Conservation (phyloP, 139 green algal species). For the Spirogloea muscicola region DNA sequence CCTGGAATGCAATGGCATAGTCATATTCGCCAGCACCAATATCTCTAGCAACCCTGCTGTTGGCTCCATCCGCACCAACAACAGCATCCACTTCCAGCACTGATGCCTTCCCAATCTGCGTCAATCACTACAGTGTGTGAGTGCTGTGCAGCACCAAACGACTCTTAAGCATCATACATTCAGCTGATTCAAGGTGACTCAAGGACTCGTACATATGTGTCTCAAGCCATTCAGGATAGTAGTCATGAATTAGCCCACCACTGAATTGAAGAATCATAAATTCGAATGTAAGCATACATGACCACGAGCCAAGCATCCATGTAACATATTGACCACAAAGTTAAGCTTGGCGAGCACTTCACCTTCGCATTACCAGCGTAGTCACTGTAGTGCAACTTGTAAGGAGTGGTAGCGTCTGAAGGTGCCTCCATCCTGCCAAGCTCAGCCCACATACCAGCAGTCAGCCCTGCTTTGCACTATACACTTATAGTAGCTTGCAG, state of each 20-base stretch:
- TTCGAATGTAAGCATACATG: neutral
- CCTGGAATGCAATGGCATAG: constrained; percentile 97
- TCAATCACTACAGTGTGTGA: too few relatives aligned
- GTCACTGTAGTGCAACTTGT: constrained; percentile 82
- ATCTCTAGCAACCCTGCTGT: constrained; percentile 94
- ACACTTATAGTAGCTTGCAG: too few relatives aligned
- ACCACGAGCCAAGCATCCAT: too few relatives aligned
- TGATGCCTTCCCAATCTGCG: constrained; percentile 72
- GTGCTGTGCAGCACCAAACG: too few relatives aligned
- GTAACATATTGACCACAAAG: constrained; percentile 4
- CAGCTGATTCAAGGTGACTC: too few relatives aligned
- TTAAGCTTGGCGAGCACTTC: neutral
- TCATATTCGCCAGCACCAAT: constrained; percentile 98
- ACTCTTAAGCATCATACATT: too few relatives aligned
- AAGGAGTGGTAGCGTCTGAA: constrained; percentile 64
- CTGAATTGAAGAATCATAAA: neutral
- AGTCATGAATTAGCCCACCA: too few relatives aligned
- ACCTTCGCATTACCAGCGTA: constrained; percentile 62
- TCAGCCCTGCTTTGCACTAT: too few relatives aligned
- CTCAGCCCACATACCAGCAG: too few relatives aligned
- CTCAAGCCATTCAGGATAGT: too few relatives aligned
- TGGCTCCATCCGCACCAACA: constrained; percentile 96
- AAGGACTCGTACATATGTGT: too few relatives aligned
- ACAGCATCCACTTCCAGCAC: constrained; percentile 92
- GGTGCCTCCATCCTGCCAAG: constrained; percentile 70